These are phyloP conservation scores for Triglochin maritima DNA, from an alignment of 106 monocot species.

Conservation along the genomic window DNA sequence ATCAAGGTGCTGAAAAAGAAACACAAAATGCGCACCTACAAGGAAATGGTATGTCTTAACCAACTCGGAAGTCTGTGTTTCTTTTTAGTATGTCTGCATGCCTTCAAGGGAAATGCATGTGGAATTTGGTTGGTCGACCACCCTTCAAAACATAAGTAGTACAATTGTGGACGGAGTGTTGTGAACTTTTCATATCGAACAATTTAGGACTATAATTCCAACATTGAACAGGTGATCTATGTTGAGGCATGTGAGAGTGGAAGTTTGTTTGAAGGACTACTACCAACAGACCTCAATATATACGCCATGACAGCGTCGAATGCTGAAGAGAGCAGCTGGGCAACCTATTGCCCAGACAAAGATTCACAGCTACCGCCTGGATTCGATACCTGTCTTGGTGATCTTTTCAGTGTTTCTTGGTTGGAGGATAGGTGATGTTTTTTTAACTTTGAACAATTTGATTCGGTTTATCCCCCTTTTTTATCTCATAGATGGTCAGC, in stretches of 20 bases:
- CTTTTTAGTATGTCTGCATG: too few species aligned
- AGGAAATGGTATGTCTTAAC: conserved; percentile 46
- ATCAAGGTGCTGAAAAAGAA: conserved; percentile 72
- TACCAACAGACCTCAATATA: conserved; percentile 64
- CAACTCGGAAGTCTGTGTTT: too few species aligned
- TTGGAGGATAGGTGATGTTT: conserved; percentile 81
- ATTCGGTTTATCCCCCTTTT: too few species aligned
- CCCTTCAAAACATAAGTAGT: too few species aligned
- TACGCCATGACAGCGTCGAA: conserved; percentile 93
- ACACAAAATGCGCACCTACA: conserved; percentile 57
- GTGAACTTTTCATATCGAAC: too few species aligned
- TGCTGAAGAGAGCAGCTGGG: conserved; percentile 80
- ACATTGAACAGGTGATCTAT: conserved; percentile 57
- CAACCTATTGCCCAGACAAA: conserved; percentile 78
- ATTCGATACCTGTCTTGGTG: conserved; percentile 69
- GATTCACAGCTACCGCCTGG: conserved; percentile 52
- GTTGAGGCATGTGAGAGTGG: conserved; percentile 96
- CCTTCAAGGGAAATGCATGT: too few species aligned
- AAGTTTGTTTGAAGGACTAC: conserved; percentile 76
- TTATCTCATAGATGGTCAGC: too few species aligned
- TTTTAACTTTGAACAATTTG: background rate
- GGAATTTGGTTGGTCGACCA: too few species aligned
- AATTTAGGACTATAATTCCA: too few species aligned
- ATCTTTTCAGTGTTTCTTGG: conserved; percentile 84
- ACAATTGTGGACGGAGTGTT: too few species aligned